phyloP scores from a whole-genome alignment of 805 yeast species.

The Wickerhamomyces chaumierensis region DNA sequence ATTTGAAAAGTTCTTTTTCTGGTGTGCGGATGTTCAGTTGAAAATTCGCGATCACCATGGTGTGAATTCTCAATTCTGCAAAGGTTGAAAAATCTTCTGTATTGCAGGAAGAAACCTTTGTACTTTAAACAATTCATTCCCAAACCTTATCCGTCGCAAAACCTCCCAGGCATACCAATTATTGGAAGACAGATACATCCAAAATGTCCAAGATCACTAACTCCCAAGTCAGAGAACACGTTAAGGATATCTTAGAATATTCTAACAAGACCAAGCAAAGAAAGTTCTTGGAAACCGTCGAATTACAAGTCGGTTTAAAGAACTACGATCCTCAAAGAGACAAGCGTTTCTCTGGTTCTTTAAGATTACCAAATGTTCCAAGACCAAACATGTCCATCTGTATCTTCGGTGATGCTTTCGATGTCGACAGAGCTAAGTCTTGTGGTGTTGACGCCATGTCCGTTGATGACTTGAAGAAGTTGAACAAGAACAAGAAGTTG shows the following conservation, averaged over 20 bases:
- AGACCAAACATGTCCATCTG: constrained; percentile 99
- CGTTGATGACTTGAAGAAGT: constrained; percentile 98
- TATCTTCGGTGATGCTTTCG: constrained; percentile 99
- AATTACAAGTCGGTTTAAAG: constrained; percentile 98
- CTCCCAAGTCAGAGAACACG: constrained; percentile 94
- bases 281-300: constrained; percentile 99
- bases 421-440: constrained; percentile 99
- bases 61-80: background rate
- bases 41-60: background rate
- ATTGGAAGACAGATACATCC: constrained; percentile 64
- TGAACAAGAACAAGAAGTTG: constrained; percentile 99
- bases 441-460: constrained; percentile 99
- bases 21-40: background rate
- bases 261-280: constrained; percentile 97
- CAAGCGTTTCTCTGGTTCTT: constrained; percentile 99
- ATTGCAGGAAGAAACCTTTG: background rate
- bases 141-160: constrained; percentile 29
- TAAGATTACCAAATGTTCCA: constrained; percentile 97
- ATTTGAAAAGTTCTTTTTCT: background rate
- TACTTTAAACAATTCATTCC: background rate
- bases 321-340: constrained; percentile 99
- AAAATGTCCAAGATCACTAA: constrained; percentile 82
- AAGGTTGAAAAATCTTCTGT: background rate
- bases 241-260: constrained; percentile 79
- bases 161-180: constrained; percentile 41